Percentiles rank a stretch among this genome's conserved stretches.
These are phyloP conservation scores for Aureobasidium subglaciale DNA, from an alignment of 2,329 filamentous ascomycete species.

Conservation along the genomic window DNA sequence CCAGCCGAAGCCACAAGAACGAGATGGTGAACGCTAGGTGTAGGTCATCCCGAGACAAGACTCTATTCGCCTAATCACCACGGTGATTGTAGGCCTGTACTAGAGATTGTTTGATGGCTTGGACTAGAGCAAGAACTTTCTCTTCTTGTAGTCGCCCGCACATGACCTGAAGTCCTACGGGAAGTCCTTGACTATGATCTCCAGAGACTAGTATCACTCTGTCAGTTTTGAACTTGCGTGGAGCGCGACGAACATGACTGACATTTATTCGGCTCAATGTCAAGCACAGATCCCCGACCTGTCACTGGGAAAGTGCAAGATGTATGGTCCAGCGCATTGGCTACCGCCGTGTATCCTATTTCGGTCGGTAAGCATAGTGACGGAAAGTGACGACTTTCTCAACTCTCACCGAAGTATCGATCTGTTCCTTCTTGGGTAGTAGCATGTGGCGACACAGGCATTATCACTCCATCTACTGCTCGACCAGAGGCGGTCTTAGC, in stretches of 20 bases:
- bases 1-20: no score
- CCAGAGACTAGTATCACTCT: slow-evolving; percentile 16
- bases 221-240: background rate
- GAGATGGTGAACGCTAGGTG: no score
- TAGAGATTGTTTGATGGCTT: slow-evolving; percentile 16
- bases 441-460: slow-evolving; percentile 18
- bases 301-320: slow-evolving; percentile 17
- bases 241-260: slow-evolving; percentile 15
- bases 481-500: slow-evolving; percentile 15
- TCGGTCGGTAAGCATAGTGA: slow-evolving; percentile 17
- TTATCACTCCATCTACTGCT: slow-evolving; percentile 20
- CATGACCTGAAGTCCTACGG: slow-evolving; percentile 24
- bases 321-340: slow-evolving; percentile 17
- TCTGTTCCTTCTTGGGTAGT: background rate
- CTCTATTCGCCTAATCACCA: no score
- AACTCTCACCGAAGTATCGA: background rate
- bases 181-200: slow-evolving; percentile 18
- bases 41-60: no score
- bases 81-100: background rate
- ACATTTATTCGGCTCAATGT: slow-evolving; percentile 15
- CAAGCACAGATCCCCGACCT: slow-evolving; percentile 11
- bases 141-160: slow-evolving; percentile 23
- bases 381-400: no score
- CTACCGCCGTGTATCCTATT: slow-evolving; percentile 17
- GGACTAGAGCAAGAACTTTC: slow-evolving; percentile 20